Percentiles rank a stretch among this genome's conserved stretches.
Conservation (phyloP, 2,329 filamentous ascomycete species). For the Madurella mycetomatis region DNA sequence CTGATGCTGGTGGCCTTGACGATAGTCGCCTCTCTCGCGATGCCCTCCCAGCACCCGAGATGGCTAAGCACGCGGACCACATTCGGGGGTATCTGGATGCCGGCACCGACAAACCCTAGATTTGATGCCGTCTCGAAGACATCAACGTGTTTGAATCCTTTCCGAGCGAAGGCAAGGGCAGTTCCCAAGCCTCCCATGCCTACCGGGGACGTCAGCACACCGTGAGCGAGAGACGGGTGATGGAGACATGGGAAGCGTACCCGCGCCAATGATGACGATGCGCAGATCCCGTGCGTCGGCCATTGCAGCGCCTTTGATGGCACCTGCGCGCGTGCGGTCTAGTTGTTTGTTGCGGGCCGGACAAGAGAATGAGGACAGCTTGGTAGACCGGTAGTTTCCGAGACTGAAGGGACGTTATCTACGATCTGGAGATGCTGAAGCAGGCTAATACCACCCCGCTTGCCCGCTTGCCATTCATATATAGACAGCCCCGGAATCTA, state of each 20-base stretch:
- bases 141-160: constrained; percentile 68
- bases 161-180: constrained; percentile 69
- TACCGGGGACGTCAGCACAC: constrained; percentile 28
- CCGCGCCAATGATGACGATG: constrained; percentile 33
- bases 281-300: constrained; percentile 28
- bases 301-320: constrained; percentile 19
- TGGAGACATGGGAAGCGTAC: constrained; percentile 15
- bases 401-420: not conserved
- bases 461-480: constrained; percentile 1
- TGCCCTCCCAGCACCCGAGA: constrained; percentile 67
- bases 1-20: constrained; percentile 69
- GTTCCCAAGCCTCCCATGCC: constrained; percentile 75
- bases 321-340: not conserved
- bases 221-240: not conserved
- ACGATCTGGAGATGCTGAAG: not conserved
- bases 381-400: not conserved
- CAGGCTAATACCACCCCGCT: not conserved
- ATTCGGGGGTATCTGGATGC: constrained; percentile 80
- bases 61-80: constrained; percentile 71
- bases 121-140: constrained; percentile 70
- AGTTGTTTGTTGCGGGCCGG: too few species aligned
- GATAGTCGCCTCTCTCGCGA: constrained; percentile 66
- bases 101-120: constrained; percentile 77
- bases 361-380: not conserved
- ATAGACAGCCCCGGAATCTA: constrained; percentile 10